Evolutionary conservation across 1,284 basidiomycete species (phyloP).

Genomic region (Tetrapyrgos nigripes): DNA sequence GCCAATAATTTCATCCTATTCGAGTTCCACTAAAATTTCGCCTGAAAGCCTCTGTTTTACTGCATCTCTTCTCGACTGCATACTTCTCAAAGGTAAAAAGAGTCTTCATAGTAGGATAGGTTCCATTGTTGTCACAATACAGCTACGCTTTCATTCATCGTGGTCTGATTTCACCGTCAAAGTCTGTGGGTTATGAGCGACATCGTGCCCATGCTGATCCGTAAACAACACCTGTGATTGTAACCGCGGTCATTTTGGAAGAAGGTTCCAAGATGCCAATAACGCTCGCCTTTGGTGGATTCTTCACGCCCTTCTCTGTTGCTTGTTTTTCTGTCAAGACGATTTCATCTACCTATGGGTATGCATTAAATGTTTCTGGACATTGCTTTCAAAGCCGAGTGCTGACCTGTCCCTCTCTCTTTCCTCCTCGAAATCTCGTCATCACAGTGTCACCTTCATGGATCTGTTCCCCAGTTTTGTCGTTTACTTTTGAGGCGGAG

Average conservation of each 20-base stretch:
- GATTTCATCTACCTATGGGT: not conserved
- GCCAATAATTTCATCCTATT: too few relatives aligned
- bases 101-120: too few relatives aligned
- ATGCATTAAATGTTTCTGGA: too few relatives aligned
- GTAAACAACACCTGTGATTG: not conserved
- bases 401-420: not conserved
- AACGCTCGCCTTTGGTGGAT: not conserved
- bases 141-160: not conserved
- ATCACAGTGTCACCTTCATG: not conserved
- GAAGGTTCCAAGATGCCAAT: not conserved
- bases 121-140: too few relatives aligned
- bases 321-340: not conserved
- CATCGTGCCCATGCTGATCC: conserved; percentile 1
- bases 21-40: too few relatives aligned
- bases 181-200: not conserved
- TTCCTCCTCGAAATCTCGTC: not conserved
- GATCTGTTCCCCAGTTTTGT: not conserved
- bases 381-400: not conserved
- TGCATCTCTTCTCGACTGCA: too few relatives aligned
- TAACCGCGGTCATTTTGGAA: not conserved
- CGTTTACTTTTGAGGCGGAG: not conserved
- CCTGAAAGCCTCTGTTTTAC: too few relatives aligned
- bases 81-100: too few relatives aligned
- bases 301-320: not conserved
- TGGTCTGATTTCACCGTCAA: not conserved